Conservation (phyloP, 2,329 filamentous ascomycete species). For the Colletotrichum ledebouriae region DNA sequence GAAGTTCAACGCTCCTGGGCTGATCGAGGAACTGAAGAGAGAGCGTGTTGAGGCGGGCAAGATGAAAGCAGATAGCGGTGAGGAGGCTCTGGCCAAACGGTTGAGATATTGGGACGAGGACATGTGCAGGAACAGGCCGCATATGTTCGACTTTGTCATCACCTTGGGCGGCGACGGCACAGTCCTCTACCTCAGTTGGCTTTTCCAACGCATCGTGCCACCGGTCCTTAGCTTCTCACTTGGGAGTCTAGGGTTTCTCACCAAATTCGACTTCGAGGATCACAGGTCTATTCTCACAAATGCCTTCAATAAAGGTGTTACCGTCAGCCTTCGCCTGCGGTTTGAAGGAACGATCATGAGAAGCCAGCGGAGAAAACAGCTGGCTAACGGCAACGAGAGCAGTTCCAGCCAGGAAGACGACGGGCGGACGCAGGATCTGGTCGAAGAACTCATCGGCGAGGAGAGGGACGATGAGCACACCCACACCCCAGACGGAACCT, state of each 20-base stretch:
- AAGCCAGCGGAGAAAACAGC: conserved; percentile 65
- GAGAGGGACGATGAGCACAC: conserved; percentile 87
- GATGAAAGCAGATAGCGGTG: conserved; percentile 51
- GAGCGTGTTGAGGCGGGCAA: conserved; percentile 56
- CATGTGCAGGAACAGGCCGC: conserved; percentile 82
- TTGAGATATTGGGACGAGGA: conserved; percentile 87
- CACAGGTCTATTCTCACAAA: conserved; percentile 77
- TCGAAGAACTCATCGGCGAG: conserved; percentile 91
- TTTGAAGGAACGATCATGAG: conserved; percentile 97
- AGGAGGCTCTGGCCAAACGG: conserved; percentile 60
- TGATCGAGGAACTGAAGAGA: conserved; percentile 72
- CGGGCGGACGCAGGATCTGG: conserved; percentile 72
- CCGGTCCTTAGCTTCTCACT: conserved; percentile 92
- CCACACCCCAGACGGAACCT: conserved; percentile 85
- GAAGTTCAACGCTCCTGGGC: conserved; percentile 78
- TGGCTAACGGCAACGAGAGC: conserved; percentile 44
- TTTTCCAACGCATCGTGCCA: conserved; percentile 95
- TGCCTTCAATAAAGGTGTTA: conserved; percentile 86
- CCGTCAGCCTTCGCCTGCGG: conserved; percentile 85
- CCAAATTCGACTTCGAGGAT: conserved; percentile 92
- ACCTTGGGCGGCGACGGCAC: conserved; percentile 97
- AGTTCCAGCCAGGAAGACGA: conserved; percentile 53
- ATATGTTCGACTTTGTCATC: conserved; percentile 93
- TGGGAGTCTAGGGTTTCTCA: conserved; percentile 93
- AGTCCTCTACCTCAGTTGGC: conserved; percentile 94